Conservation (phyloP, 129 eudicot genomes). For the Escallonia herrerae region DNA sequence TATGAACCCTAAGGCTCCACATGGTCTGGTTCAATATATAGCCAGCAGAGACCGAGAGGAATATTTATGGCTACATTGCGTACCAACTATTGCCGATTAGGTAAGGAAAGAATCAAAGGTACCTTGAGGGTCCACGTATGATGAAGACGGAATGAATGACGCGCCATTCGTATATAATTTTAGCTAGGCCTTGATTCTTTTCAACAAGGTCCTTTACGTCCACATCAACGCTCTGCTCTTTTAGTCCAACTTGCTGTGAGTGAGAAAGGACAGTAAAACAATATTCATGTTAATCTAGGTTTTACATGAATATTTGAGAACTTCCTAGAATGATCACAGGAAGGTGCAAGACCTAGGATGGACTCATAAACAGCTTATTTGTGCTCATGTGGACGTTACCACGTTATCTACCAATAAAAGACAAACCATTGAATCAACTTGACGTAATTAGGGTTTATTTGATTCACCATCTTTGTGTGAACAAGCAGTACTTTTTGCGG, state of each 20-base stretch:
- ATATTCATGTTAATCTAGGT: not conserved
- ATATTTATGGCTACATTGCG: no score
- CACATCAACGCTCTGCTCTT: no score
- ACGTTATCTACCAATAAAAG: constrained; percentile 6
- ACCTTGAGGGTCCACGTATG: no score
- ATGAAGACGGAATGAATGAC: no score
- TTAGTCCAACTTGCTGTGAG: not conserved
- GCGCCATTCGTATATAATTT: no score
- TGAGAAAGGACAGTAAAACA: not conserved
- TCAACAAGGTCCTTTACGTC: no score
- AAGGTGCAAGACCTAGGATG: not conserved
- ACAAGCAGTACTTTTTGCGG: not conserved
- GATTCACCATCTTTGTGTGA: not conserved
- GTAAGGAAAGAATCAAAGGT: no score
- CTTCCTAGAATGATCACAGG: not conserved
- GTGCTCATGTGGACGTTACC: not conserved
- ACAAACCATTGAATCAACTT: not conserved
- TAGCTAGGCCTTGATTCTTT: no score
- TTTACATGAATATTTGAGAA: not conserved
- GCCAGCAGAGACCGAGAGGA: no score
- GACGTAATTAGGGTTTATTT: not conserved
- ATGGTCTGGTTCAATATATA: no score
- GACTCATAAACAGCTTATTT: not conserved
- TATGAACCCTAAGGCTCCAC: no score
- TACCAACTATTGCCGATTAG: no score